Percentiles rank a stretch among this genome's conserved stretches.
These are phyloP conservation scores for Neocatenulostroma microsporum DNA, from an alignment of 2,329 filamentous ascomycete species.

Conservation along the genomic window DNA sequence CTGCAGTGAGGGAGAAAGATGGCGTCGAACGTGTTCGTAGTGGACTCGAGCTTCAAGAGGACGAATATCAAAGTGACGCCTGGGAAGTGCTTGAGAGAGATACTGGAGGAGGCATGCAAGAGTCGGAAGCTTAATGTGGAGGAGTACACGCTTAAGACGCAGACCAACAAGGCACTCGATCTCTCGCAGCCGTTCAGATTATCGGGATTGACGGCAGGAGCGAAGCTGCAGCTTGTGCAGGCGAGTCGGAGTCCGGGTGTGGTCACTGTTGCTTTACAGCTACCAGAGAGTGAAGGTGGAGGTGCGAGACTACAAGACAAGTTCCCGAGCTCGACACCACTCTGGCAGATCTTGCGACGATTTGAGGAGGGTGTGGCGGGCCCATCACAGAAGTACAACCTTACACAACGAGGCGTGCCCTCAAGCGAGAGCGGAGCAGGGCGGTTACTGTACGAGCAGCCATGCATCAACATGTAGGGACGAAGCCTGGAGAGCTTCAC, in stretches of 20 bases:
- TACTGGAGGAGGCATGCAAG: slow-evolving; percentile 77
- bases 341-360: slow-evolving; percentile 85
- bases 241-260: slow-evolving; percentile 77
- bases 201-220: slow-evolving; percentile 72
- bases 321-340: slow-evolving; percentile 75
- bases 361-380: slow-evolving; percentile 72
- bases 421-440: slow-evolving; percentile 55
- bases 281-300: slow-evolving; percentile 62
- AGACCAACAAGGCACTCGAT: slow-evolving; percentile 79
- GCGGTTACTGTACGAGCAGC: slow-evolving; percentile 79
- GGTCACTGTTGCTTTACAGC: slow-evolving; percentile 80
- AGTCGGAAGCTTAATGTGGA: slow-evolving; percentile 68
- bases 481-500: slow-evolving; percentile 67
- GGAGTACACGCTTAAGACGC: slow-evolving; percentile 76
- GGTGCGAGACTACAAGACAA: slow-evolving; percentile 70
- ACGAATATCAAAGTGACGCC: slow-evolving; percentile 77
- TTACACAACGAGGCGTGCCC: slow-evolving; percentile 76
- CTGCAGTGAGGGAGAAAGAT: no score
- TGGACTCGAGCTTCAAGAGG: slow-evolving; percentile 70
- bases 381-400: slow-evolving; percentile 51
- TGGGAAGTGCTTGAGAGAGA: slow-evolving; percentile 70
- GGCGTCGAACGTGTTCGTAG: slow-evolving; percentile 81
- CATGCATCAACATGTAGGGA: slow-evolving; percentile 75
- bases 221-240: slow-evolving; percentile 85
- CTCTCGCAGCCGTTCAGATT: slow-evolving; percentile 77